Conservation (phyloP, 345 rosid species). For the Kernera saxatilis region DNA sequence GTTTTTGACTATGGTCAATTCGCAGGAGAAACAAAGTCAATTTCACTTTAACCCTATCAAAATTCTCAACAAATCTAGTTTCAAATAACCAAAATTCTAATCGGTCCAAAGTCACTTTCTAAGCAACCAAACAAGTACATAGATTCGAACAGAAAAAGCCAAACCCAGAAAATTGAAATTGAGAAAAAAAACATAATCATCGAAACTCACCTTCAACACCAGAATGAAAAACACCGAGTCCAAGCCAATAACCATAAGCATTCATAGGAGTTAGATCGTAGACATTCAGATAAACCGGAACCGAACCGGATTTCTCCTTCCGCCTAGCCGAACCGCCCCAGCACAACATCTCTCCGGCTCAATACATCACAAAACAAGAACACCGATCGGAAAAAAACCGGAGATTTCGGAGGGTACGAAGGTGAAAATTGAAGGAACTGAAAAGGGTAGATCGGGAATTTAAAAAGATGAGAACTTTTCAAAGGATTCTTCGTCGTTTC, state of each 20-base stretch:
- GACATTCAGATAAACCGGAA: constrained; percentile 90
- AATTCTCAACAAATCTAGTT: neutral
- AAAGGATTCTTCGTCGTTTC: constrained; percentile 21
- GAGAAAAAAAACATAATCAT: neutral
- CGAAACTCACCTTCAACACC: constrained; percentile 73
- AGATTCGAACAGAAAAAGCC: constrained; percentile 1
- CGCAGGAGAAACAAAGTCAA: neutral
- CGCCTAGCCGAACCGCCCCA: constrained; percentile 39
- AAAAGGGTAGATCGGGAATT: constrained; percentile 16
- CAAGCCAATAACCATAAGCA: constrained; percentile 94
- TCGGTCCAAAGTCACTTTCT: neutral
- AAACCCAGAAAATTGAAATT: neutral
- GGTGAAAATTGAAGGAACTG: neutral
- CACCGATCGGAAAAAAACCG: constrained; percentile 5
- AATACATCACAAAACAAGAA: neutral
- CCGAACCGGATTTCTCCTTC: constrained; percentile 61
- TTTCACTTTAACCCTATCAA: neutral
- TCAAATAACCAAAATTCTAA: neutral
- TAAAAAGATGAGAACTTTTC: constrained; percentile 2
- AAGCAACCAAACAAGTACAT: constrained; percentile 18
- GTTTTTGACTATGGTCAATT: neutral
- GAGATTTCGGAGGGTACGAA: neutral
- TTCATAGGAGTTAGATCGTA: constrained; percentile 92
- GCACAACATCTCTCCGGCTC: constrained; percentile 49
- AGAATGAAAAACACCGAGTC: constrained; percentile 94